Evolutionary conservation across 2,329 filamentous ascomycete genomes (phyloP), one percentile per base, ranked within the genome.

Genomic region (Leptographium lundbergii): DNA sequence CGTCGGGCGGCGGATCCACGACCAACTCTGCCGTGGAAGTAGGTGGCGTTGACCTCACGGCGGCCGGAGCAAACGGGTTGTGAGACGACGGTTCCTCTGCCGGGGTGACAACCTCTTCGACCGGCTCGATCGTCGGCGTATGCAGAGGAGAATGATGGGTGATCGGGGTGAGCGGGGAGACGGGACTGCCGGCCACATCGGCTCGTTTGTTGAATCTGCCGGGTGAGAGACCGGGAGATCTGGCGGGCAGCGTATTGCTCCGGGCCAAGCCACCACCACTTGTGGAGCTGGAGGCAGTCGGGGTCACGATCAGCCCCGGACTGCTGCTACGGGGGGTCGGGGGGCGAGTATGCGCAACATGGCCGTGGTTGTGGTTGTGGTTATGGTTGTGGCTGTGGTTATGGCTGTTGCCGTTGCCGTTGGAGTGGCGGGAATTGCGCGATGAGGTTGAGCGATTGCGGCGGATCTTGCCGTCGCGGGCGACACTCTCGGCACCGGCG

Each of bases 361-460:
- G 42, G 17, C 17, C 4, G 42, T 83, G 29, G 82, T 79, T 4
- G 36, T 39, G 36, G 36, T 14, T 14, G 14, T 39, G 36, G 14
- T 14, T 14, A 13, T 39, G 36, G 9, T 3, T 14, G 60, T 82
- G 87, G 61, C 81, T 86, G 13, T 29, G 27, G 27, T 59, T 57
- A 24, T 60, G 59, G 57, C 39, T 39, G 25, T 17, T 45, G 56
- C 32, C 56, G 47, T 57, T 61, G 56, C 6, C 27, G 61, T 82
- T 85, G 27, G 91, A 91, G 61, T 85, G 79, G 61, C 86, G 82
- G 6, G 91, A 96, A 64, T 89, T 85, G 65, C 86, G 84, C n/a
- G 94, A 97, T 4, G 91, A 95, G 0, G 91, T 89, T 3, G 94
- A 97, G 56, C 92, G 88, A 68, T 96, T 96, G 63, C 94, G 82